Percentiles rank a stretch among this genome's conserved stretches.
Evolutionary conservation across 441 rosid genomes (phyloP).

Genomic region (California macrophylla): DNA sequence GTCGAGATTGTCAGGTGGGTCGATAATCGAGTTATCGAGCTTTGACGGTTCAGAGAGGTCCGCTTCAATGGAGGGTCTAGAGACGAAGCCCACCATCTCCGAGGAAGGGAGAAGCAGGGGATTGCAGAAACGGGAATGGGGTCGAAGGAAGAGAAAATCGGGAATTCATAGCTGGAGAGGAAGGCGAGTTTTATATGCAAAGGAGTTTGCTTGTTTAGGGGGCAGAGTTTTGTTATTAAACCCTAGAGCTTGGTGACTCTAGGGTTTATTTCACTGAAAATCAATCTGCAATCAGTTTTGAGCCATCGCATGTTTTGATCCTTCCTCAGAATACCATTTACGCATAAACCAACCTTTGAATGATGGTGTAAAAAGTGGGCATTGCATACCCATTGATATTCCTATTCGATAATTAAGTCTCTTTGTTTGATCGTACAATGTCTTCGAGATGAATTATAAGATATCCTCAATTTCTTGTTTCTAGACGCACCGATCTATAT

Average conservation of each 20-base stretch:
- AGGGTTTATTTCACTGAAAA: too few relatives aligned
- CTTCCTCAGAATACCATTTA: too few relatives aligned
- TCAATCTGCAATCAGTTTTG: too few relatives aligned
- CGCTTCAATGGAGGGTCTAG: conserved; percentile 29
- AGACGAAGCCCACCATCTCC: conserved; percentile 50
- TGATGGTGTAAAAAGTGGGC: too few relatives aligned
- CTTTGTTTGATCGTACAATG: too few relatives aligned
- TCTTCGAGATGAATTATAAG: too few relatives aligned
- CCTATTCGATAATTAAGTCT: too few relatives aligned
- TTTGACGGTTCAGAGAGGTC: conserved; percentile 28
- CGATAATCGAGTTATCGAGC: conserved; percentile 21
- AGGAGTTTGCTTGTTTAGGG: neutral
- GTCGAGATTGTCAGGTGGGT: conserved; percentile 29
- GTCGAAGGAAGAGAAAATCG: neutral
- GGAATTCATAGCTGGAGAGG: neutral
- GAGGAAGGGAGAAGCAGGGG: neutral
- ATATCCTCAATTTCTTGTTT: too few relatives aligned
- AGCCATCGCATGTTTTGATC: too few relatives aligned
- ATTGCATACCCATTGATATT: too few relatives aligned
- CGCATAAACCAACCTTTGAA: too few relatives aligned
- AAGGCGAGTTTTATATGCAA: neutral
- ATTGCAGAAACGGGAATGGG: neutral
- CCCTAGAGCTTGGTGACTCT: neutral
- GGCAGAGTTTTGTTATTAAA: neutral
- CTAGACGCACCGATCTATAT: too few relatives aligned